Conservation (phyloP, 257 asterid species). For the Nicotiana tabacum region DNA sequence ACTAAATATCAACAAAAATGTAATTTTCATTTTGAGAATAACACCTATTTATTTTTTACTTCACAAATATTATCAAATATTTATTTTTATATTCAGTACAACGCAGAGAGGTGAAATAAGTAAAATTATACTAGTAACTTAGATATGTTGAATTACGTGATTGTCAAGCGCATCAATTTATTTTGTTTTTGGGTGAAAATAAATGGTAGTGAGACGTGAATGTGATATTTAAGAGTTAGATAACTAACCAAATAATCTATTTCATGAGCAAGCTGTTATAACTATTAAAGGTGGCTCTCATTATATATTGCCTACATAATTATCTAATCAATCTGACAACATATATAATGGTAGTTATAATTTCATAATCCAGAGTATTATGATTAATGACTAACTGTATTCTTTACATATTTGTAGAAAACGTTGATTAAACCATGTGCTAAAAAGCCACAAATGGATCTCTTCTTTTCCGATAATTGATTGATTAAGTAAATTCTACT, state of each 20-base stretch:
- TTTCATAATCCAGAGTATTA: background rate
- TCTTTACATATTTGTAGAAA: background rate
- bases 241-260: background rate
- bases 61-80: too few relatives aligned
- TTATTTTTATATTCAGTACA: too few relatives aligned
- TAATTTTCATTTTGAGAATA: too few relatives aligned
- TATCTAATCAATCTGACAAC: conserved; percentile 30
- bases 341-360: conserved; percentile 8
- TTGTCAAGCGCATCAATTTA: too few relatives aligned
- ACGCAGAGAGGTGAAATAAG: too few relatives aligned
- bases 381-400: background rate
- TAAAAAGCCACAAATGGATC: background rate
- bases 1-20: too few relatives aligned
- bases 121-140: too few relatives aligned
- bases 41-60: too few relatives aligned
- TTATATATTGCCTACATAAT: conserved; percentile 21
- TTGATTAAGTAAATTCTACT: background rate
- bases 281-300: conserved; percentile 33
- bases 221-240: background rate
- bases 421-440: background rate
- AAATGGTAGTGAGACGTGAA: too few relatives aligned
- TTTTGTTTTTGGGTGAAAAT: too few relatives aligned
- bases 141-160: too few relatives aligned
- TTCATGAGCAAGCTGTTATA: conserved; percentile 13
- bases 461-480: background rate